Conservation (phyloP, 2,329 filamentous ascomycete genomes). For the Fusarium chuoi region DNA sequence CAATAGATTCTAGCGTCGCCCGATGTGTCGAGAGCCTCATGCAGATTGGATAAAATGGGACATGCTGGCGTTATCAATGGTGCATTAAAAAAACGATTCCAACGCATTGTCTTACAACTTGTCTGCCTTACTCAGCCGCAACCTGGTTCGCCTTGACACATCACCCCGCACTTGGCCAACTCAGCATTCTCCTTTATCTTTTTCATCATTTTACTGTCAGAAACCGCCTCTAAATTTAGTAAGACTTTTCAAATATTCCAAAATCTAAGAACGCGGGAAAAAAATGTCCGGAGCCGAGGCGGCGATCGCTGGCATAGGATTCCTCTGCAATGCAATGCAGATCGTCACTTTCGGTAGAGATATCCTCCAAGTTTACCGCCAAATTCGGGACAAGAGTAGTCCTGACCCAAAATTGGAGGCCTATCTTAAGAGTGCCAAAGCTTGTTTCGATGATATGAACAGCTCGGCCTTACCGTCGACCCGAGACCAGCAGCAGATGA, state of each 20-base stretch:
- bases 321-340: neutral
- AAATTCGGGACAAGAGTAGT: neutral
- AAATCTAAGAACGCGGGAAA: fast-evolving
- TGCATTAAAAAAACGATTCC: neutral
- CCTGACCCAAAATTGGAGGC: neutral
- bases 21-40: fast-evolving
- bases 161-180: neutral
- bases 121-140: neutral
- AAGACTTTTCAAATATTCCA: neutral
- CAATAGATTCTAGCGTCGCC: neutral
- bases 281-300: neutral
- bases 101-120: fast-evolving
- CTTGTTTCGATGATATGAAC: neutral
- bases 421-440: neutral
- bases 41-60: fast-evolving
- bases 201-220: fast-evolving
- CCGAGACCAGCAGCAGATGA: neutral
- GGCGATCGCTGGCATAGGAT: neutral
- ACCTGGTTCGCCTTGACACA: neutral
- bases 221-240: fast-evolving
- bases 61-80: fast-evolving
- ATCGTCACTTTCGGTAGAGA: neutral
- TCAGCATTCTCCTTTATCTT: fast-evolving
- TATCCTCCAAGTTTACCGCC: neutral
- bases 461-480: neutral